These are phyloP conservation scores for Prunus persica DNA, from an alignment of 306 rosid genomes.

Conservation along the genomic window DNA sequence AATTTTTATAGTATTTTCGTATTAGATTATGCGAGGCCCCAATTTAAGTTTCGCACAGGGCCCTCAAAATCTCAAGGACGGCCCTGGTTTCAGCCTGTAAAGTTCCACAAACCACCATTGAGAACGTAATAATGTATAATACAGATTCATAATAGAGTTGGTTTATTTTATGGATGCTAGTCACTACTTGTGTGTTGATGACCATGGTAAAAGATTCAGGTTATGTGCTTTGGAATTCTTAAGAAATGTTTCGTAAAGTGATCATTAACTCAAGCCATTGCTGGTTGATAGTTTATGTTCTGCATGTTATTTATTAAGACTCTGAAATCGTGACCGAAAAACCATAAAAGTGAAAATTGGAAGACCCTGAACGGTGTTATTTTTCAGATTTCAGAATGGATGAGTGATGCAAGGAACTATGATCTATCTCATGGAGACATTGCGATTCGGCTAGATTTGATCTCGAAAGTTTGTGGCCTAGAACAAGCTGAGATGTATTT, in stretches of 20 bases:
- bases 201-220: not conserved
- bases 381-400: slow-evolving; percentile 46
- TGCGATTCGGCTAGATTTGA: slow-evolving; percentile 28
- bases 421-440: not conserved
- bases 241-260: not conserved
- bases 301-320: not conserved
- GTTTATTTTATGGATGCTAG: not conserved
- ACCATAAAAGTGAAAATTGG: not conserved
- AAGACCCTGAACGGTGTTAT: not conserved
- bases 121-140: not conserved
- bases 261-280: not conserved
- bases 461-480: slow-evolving; percentile 56
- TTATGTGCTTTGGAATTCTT: not conserved
- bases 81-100: not conserved
- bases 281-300: not conserved
- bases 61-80: too few species aligned
- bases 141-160: not conserved
- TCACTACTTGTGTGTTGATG: not conserved
- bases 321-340: not conserved
- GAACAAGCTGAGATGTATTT: slow-evolving; percentile 61
- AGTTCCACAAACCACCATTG: not conserved
- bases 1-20: too few species aligned
- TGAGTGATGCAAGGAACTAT: not conserved
- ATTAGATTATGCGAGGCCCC: too few species aligned
- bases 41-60: too few species aligned